phyloP scores from a whole-genome alignment of 2,329 filamentous ascomycete species.

The Aspergillus fischeri region DNA sequence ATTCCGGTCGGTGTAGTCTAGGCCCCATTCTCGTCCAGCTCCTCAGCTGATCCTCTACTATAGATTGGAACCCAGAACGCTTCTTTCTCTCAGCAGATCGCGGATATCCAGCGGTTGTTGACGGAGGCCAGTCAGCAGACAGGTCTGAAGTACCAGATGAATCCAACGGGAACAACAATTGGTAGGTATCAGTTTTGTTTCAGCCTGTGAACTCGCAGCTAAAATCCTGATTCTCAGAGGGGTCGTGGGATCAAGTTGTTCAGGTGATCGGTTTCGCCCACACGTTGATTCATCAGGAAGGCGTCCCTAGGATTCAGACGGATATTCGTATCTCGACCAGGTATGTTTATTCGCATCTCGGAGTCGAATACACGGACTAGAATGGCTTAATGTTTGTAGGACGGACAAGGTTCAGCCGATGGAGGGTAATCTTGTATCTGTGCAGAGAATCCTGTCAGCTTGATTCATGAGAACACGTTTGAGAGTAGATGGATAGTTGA shows the following conservation, averaged over 20 bases:
- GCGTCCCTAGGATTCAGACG: conserved; percentile 74
- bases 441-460: conserved; percentile 46
- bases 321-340: conserved; percentile 77
- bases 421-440: conserved; percentile 64
- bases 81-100: conserved; percentile 74
- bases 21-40: neutral
- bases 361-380: neutral
- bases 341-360: conserved; percentile 34
- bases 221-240: conserved; percentile 54
- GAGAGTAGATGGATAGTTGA: neutral
- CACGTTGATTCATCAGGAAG: conserved; percentile 65
- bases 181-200: conserved; percentile 49
- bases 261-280: conserved; percentile 73
- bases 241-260: conserved; percentile 81
- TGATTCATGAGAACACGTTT: neutral
- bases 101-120: conserved; percentile 76
- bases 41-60: neutral
- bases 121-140: conserved; percentile 70
- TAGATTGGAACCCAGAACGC: conserved; percentile 66
- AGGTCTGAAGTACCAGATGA: conserved; percentile 75
- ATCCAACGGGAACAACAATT: conserved; percentile 82
- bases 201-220: neutral
- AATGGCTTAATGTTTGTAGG: conserved; percentile 36
- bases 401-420: conserved; percentile 78
- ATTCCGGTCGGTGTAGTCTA: conserved; percentile 50